Percentiles rank a stretch among this genome's conserved stretches.
Conservation (phyloP, 192 early-diverging fungal species). For the Phlyctochytrium arcticum region DNA sequence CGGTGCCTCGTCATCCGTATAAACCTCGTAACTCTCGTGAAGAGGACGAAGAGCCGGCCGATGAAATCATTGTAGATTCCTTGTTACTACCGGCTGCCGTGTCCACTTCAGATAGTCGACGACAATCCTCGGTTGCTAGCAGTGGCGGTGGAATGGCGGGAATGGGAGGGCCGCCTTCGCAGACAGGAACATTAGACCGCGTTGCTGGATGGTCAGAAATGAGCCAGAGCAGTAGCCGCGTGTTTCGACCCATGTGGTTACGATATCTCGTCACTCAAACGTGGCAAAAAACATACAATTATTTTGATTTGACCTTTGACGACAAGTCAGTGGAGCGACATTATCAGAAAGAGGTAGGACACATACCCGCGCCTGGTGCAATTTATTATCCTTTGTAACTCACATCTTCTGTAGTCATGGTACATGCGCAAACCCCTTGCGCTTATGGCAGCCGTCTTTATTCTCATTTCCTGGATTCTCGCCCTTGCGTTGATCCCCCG, state of each 20-base stretch:
- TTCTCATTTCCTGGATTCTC: conserved; percentile 14
- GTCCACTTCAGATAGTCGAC: not conserved
- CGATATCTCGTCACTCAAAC: not conserved
- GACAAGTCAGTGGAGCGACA: conserved; percentile 4
- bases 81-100: not conserved
- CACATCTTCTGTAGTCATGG: not conserved
- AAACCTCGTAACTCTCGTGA: not conserved
- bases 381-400: not conserved
- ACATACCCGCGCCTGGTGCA: not conserved
- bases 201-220: not conserved
- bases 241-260: not conserved
- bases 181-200: not conserved
- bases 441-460: conserved; percentile 8
- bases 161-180: not conserved
- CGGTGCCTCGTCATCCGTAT: not conserved
- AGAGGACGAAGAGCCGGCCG: conserved; percentile 4
- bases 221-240: not conserved
- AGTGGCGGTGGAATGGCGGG: too few relatives aligned
- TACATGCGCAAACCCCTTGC: conserved; percentile 16
- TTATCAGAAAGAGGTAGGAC: conserved; percentile 11
- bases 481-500: not conserved
- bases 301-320: conserved; percentile 14
- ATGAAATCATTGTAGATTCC: not conserved
- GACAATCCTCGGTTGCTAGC: not conserved
- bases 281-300: not conserved